These are phyloP conservation scores for Centella asiatica DNA, from an alignment of 129 eudicot genomes.

Conservation along the genomic window DNA sequence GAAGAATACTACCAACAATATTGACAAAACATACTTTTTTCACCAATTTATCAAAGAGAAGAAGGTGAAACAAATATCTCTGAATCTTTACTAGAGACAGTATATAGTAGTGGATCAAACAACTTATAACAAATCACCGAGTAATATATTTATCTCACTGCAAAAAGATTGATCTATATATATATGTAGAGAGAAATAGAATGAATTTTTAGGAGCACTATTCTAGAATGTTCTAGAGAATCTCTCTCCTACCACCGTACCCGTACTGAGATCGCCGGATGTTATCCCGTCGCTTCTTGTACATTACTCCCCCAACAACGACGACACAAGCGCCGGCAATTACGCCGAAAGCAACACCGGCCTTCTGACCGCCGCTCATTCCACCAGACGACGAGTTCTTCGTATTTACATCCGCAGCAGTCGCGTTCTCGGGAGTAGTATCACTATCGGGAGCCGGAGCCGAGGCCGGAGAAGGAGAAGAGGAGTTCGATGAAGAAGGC, in stretches of 20 bases:
- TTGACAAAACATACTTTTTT: too few species aligned
- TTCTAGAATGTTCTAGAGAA: too few species aligned
- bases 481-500: background rate
- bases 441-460: background rate
- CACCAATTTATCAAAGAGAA: too few species aligned
- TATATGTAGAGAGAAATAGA: too few species aligned
- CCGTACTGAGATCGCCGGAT: constrained; percentile 31
- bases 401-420: background rate
- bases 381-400: constrained; percentile 10
- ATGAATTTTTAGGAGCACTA: too few species aligned
- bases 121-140: too few species aligned
- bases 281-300: constrained; percentile 28
- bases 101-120: too few species aligned
- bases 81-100: too few species aligned
- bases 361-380: constrained; percentile 23
- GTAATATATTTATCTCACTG: too few species aligned
- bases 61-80: too few species aligned
- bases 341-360: constrained; percentile 29
- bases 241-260: constrained; percentile 17
- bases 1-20: too few species aligned
- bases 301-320: constrained; percentile 15
- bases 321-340: constrained; percentile 19
- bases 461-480: background rate
- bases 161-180: too few species aligned
- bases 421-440: background rate